Base-by-base conservation (phyloP, 495 filamentous ascomycete species). In the Aspergillus sclerotioniger region DNA sequence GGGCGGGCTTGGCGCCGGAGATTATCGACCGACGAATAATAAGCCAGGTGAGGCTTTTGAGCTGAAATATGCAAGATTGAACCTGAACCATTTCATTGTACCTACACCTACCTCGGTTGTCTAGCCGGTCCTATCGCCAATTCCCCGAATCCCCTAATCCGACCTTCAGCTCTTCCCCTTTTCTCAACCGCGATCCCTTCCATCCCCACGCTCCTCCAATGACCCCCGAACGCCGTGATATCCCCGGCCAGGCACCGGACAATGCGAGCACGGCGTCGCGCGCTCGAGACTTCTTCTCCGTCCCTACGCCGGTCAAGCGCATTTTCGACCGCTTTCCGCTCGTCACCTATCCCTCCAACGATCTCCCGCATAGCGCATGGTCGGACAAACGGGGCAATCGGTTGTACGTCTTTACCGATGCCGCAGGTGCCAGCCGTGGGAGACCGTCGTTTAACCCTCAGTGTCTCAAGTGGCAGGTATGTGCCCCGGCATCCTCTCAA, bases 381-480 rank as follows among this genome's bases (percentile, higher is more conserved):
- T 62, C 64, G 20, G 54, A 71, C 21, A 71, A 73, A 32, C 60
- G 76, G n/a, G 66, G 76, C 55, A 77, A 88, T 59, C 82, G 82
- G 33, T 77, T 98, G 15, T 92, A 92, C 67, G 76, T 96, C 32
- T 98, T 96, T 71, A 82, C 82, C 50, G 84, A 84, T 12, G 80
- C 85, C 1, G 72, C 78, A 25, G 88, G 86, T 58, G 91, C 87
- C 19, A 66, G 70, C 25, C 62, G 65, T 32, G 88, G 86, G 12
- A 70, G 77, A 21, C 90, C 91, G 19, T 93, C 89, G 50, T 96
- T 90, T 76, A 97, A 98, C 73, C 94, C 94, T 3, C 84, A 83
- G 62, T 98, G 94, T 79, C 79, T 98, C 60, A 96, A 93, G 75
- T 97, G 91, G 92, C 94, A 97, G 88, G 93, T 92, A 66, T 49